Base-by-base conservation (phyloP, 108 stramenopile species). In the Phaeodactylum tricornutum region DNA sequence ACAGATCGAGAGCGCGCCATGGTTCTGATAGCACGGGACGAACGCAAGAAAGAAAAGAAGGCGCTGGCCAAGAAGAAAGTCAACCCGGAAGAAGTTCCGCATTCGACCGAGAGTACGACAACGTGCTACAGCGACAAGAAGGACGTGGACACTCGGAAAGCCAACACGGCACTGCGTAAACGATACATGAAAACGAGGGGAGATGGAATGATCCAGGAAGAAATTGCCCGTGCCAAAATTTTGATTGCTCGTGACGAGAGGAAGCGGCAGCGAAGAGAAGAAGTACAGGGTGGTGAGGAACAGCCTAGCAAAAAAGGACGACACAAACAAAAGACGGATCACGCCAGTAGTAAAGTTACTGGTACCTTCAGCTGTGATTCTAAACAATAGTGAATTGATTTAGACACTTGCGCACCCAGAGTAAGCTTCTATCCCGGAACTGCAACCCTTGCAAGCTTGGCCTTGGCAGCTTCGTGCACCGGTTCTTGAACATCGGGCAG, bases 181-280 rank as follows among this genome's bases (percentile, higher is more conserved):
- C 26, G 23, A 19, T 46, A 45, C 17, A 15, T 30, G 29, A 35
- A 44, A 27, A 55, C 55, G 1, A 26, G 28, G 2, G 55, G 55
- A 43, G 44, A 45, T 17, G 55, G 55, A 27, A 55, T 55, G 55
- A 45, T n/a, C n/a, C n/a, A n/a, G n/a, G n/a, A n/a, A n/a, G 16
- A 43, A 43, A 43, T 17, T 12, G 16, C 7, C 7, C 16, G 11
- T 16, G 41, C 41, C 7, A 12, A 15, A 15, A 17, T 16, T 15
- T 12, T 17, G 41, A 8, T 17, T 7, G 16, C 41, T 12, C 41
- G 16, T 7, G 15, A 43, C n/a, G 47, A 48, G 21, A 28, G 27
- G 15, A 23, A 17, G 32, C 21, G 24, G 2, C 17, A 48, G 24
- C 17, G 14, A 3, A 48, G 32, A 28, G n/a, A n/a, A n/a, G n/a